These are phyloP conservation scores for Diaporthe longicolla DNA, from an alignment of 2,329 filamentous ascomycete genomes.

Conservation along the genomic window DNA sequence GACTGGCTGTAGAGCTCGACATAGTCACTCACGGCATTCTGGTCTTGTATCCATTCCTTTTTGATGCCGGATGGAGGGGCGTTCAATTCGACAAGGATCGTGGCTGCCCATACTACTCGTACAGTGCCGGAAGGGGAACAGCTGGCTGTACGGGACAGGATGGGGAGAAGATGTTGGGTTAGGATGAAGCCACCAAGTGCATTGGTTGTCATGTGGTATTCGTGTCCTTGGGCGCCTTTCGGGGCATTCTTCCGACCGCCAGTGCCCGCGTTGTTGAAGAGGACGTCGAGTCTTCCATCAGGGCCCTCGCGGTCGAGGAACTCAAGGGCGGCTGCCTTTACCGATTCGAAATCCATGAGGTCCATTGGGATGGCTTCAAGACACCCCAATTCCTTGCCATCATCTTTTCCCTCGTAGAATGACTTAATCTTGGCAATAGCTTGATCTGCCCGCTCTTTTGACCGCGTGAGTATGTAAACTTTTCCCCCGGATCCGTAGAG, in stretches of 20 bases:
- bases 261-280: constrained; percentile 48
- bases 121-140: constrained; percentile 39
- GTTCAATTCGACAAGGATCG: constrained; percentile 44
- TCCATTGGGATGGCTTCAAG: constrained; percentile 45
- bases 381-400: constrained; percentile 28
- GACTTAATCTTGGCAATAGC: constrained; percentile 44
- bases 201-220: constrained; percentile 46
- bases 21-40: constrained; percentile 25
- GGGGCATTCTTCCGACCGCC: constrained; percentile 44
- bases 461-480: constrained; percentile 64
- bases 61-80: constrained; percentile 42
- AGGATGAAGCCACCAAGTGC: constrained; percentile 43
- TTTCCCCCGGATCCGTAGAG: constrained; percentile 64
- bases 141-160: background rate
- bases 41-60: constrained; percentile 42
- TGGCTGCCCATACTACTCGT: constrained; percentile 46
- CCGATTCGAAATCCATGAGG: constrained; percentile 43
- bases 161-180: constrained; percentile 40
- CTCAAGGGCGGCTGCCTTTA: constrained; percentile 41
- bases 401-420: constrained; percentile 22
- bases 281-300: constrained; percentile 42
- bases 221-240: constrained; percentile 41
- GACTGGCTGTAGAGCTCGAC: constrained; percentile 45
- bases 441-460: constrained; percentile 43
- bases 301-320: constrained; percentile 41